Conservation (phyloP, 139 green algal species). For the Coelastrella sp. region DNA sequence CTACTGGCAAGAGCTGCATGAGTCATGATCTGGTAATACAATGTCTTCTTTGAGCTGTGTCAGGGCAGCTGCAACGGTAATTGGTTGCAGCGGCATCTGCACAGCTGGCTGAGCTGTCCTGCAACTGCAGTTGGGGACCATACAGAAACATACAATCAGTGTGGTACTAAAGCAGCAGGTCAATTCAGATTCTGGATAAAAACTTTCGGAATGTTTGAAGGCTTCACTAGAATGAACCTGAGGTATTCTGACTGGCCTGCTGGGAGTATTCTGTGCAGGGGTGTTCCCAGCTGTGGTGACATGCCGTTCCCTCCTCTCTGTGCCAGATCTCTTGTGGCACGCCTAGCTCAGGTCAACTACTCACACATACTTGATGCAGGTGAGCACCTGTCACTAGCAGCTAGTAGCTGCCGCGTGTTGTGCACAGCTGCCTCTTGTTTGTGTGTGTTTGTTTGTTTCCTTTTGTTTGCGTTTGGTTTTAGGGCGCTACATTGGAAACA, state of each 20-base stretch:
- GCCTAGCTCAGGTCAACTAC: conserved; percentile 35
- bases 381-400: not conserved
- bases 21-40: not conserved
- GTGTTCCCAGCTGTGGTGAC: conserved; percentile 36
- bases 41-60: not conserved
- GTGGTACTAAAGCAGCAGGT: too few relatives aligned
- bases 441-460: not conserved
- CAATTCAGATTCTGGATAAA: too few relatives aligned
- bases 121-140: too few relatives aligned
- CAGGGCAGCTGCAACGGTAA: not conserved
- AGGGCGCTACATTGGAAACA: not conserved
- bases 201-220: too few relatives aligned
- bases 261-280: not conserved
- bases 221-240: not conserved
- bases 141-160: too few relatives aligned
- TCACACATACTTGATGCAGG: conserved; percentile 36
- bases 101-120: not conserved
- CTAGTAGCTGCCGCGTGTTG: not conserved
- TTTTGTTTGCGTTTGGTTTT: not conserved
- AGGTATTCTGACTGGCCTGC: not conserved
- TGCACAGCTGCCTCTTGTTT: not conserved
- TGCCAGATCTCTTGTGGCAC: conserved; percentile 10
- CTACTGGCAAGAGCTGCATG: not conserved
- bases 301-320: conserved; percentile 25
- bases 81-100: not conserved